These are phyloP conservation scores for Myxozyma monticola DNA, from an alignment of 805 yeast genomes.

Conservation along the genomic window DNA sequence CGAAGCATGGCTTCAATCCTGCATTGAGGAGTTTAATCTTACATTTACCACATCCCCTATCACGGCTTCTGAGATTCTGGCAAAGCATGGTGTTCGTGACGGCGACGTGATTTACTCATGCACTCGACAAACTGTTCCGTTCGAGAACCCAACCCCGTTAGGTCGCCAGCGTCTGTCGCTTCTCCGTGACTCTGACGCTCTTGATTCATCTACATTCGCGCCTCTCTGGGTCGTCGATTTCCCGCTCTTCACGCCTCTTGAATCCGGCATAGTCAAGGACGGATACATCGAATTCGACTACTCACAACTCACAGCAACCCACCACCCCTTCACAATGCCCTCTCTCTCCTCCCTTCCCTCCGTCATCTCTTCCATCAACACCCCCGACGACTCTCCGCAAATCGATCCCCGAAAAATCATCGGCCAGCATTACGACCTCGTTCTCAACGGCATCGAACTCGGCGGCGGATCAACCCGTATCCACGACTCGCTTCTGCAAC, in stretches of 20 bases:
- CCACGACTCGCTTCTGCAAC: constrained; percentile 80
- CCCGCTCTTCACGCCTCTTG: constrained; percentile 84
- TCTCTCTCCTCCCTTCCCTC: constrained; percentile 62
- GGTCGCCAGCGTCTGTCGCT: constrained; percentile 82
- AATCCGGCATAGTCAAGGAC: constrained; percentile 36
- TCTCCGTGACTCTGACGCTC: constrained; percentile 44
- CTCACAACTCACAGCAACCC: constrained; percentile 61
- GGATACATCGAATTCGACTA: constrained; percentile 65
- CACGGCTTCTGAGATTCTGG: constrained; percentile 1
- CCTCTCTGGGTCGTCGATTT: constrained; percentile 81
- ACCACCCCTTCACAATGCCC: constrained; percentile 98
- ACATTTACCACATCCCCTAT: background rate
- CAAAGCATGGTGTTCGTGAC: constrained; percentile 41
- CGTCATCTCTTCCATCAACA: constrained; percentile 28
- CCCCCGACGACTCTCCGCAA: background rate
- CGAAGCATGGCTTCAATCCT: constrained; percentile 29
- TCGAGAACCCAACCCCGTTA: constrained; percentile 94
- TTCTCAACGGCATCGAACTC: constrained; percentile 88
- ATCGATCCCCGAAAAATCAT: constrained; percentile 45
- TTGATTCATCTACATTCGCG: background rate
- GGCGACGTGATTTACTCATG: constrained; percentile 80
- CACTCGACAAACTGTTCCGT: constrained; percentile 67
- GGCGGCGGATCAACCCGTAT: constrained; percentile 98
- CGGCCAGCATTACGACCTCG: constrained; percentile 94
- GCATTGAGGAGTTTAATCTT: constrained; percentile 6